Evolutionary conservation across 768 basidiomycete species (phyloP).

Genomic region (Leccinellum rugosiceps): DNA sequence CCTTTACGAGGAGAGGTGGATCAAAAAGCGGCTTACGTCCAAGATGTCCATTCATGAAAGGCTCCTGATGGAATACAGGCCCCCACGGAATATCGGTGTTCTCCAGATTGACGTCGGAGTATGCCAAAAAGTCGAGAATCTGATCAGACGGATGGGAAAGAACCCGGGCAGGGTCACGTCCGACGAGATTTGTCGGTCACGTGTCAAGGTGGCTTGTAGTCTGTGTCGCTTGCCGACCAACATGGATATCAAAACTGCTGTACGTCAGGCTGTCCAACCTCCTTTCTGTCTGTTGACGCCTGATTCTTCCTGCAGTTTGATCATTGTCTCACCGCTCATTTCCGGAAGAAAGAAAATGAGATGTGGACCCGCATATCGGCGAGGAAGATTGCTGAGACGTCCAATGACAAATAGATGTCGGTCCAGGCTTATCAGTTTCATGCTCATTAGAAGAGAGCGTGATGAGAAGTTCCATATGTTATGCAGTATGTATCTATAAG

Average conservation of each 20-base stretch:
- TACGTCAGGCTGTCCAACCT: background rate
- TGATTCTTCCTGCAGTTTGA: background rate
- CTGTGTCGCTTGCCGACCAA: background rate
- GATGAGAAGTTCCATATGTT: too few relatives aligned
- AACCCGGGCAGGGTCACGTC: constrained; percentile 1
- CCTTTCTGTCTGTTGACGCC: background rate
- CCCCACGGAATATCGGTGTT: background rate
- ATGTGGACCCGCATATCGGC: constrained; percentile 5
- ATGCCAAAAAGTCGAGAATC: constrained; percentile 8
- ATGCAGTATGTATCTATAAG: too few relatives aligned
- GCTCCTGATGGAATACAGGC: too few relatives aligned
- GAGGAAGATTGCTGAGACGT: background rate
- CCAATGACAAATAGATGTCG: background rate
- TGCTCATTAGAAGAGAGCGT: too few relatives aligned
- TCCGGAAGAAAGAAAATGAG: background rate
- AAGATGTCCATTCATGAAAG: background rate
- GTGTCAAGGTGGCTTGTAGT: constrained; percentile 4
- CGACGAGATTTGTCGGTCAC: constrained; percentile 1
- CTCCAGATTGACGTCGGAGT: constrained; percentile 6
- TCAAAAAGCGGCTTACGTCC: background rate
- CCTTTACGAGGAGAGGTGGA: background rate
- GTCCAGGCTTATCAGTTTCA: too few relatives aligned
- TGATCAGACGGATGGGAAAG: constrained; percentile 8
- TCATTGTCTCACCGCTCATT: constrained; percentile 6
- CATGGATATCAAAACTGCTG: constrained; percentile 8